phyloP scores from a whole-genome alignment of 2,329 filamentous ascomycete genomes.

The Onygena corvina region DNA sequence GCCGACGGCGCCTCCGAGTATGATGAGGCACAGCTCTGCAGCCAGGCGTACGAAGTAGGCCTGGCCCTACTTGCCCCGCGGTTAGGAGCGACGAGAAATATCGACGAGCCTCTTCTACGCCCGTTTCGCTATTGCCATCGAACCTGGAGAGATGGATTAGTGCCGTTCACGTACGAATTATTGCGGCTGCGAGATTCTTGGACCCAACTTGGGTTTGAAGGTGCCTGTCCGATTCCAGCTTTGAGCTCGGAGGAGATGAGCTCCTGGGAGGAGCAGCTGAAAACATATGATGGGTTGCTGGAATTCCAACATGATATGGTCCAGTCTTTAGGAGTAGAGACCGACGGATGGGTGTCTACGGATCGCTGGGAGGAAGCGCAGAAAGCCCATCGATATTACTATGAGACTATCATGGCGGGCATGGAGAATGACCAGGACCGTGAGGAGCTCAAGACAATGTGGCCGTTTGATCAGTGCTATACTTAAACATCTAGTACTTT shows the following conservation, averaged over 20 bases:
- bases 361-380: conserved; percentile 15
- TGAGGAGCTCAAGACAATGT: conserved; percentile 16
- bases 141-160: conserved; percentile 33
- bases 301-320: conserved; percentile 14
- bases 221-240: conserved; percentile 13
- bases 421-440: conserved; percentile 15
- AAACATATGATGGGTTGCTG: conserved; percentile 13
- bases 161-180: conserved; percentile 31
- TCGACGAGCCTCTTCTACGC: conserved; percentile 28
- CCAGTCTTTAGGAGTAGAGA: conserved; percentile 14
- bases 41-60: conserved; percentile 23
- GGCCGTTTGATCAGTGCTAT: conserved; percentile 15
- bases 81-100: conserved; percentile 18
- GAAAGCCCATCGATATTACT: conserved; percentile 12
- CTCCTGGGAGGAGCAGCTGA: conserved; percentile 14
- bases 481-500: too few species aligned
- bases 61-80: conserved; percentile 13
- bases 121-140: conserved; percentile 32
- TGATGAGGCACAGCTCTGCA: conserved; percentile 17
- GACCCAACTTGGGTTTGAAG: conserved; percentile 30
- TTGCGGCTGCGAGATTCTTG: conserved; percentile 29
- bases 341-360: conserved; percentile 14
- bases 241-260: conserved; percentile 12
- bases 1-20: conserved; percentile 18
- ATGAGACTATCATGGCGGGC: conserved; percentile 13